These are phyloP conservation scores for Biscutella laevigata DNA, from an alignment of 441 rosid species.

Conservation along the genomic window DNA sequence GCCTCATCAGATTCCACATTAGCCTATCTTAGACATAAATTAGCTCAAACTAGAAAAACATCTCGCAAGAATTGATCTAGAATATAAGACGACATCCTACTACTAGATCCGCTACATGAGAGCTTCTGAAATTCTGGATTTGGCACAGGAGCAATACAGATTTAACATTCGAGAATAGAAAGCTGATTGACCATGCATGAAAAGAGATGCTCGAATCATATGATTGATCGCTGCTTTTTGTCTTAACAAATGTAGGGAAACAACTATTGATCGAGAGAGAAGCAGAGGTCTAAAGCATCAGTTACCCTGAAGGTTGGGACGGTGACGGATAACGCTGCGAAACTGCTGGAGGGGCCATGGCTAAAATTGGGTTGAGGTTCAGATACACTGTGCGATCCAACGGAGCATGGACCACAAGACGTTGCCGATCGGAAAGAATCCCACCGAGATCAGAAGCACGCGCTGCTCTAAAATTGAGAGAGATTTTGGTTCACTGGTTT, in stretches of 20 bases:
- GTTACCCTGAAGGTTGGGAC: conserved; percentile 92
- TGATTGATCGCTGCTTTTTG: not conserved
- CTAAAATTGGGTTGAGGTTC: not conserved
- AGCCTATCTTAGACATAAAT: not conserved
- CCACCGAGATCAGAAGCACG: conserved; percentile 11
- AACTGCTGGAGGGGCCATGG: conserved; percentile 80
- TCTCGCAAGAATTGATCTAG: not conserved
- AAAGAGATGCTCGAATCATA: conserved; percentile 4
- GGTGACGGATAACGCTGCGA: conserved; percentile 75
- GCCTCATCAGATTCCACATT: not conserved
- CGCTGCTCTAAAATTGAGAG: conserved; percentile 10
- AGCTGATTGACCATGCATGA: conserved; percentile 1
- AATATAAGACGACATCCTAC: conserved; percentile 1
- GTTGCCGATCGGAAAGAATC: conserved; percentile 14
- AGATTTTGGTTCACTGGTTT: conserved; percentile 23
- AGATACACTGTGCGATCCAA: conserved; percentile 24
- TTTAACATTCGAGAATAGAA: not conserved
- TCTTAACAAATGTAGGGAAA: not conserved
- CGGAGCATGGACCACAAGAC: conserved; percentile 20
- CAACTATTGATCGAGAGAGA: not conserved
- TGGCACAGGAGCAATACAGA: not conserved
- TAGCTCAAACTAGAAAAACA: not conserved
- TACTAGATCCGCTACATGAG: conserved; percentile 9
- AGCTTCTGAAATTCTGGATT: conserved; percentile 5
- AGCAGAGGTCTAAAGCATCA: not conserved